Base-by-base conservation (phyloP, 108 stramenopile genomes). In the Bacterosira constricta region DNA sequence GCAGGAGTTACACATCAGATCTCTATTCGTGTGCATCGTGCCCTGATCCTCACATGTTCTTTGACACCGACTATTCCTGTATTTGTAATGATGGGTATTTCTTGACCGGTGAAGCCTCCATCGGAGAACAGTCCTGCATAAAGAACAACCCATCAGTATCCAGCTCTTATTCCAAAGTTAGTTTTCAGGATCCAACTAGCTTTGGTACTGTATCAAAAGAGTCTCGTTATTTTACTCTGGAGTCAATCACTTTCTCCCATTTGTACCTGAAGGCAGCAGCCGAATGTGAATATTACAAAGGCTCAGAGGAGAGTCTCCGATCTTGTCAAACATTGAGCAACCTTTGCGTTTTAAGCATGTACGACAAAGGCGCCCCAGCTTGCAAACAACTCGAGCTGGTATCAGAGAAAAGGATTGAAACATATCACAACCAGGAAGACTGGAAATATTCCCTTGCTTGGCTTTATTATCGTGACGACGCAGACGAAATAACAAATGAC, bases 271-370 rank as follows among this genome's bases (percentile, higher is more conserved):
- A 53, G 27, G 83, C 88, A 4, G 84, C 76, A 31, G 64, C 84
- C 12, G 53, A 57, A 4, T 93, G 91, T 38, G 72, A 82, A 39
- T 86, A 65, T 37, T 84, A 83, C 47, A 21, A 67, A 56, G 56
- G 69, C 9, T 52, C 71, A 0, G 46, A 53, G 0, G 13, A 18
- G 15, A 37, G 59, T n/a, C 66, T 64, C 21, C 58, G 39, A 31
- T 65, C 83, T 13, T 89, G 87, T 50, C 88, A 92, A 61, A 52
- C 78, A 5, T 63, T 93, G 44, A 83, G 75, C 9, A 93, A 93
- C 65, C 69, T 93, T 23, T 93, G 91, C 46, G 88, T 87, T 2
- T 39, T 93, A 53, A 81, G 82, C 42, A 71, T 82, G 60, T 90
- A 88, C 77, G 76, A 88, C 46, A 38, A 67, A 18, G 73, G 66